phyloP scores from a whole-genome alignment of 495 filamentous ascomycete genomes.

The Aspergillus conjunctus region DNA sequence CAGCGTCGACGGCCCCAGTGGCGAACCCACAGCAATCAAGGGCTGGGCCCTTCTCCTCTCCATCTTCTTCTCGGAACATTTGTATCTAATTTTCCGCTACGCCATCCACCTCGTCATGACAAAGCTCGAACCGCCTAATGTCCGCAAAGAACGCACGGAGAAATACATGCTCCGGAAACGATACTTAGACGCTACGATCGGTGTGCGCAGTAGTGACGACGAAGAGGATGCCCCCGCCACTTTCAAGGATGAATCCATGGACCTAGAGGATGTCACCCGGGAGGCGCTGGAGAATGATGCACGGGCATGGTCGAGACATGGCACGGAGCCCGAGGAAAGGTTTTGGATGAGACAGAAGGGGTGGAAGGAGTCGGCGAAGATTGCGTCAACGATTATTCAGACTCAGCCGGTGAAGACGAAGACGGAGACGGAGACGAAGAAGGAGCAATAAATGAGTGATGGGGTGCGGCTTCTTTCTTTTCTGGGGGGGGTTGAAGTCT shows the following conservation, averaged over 20 bases:
- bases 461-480: not conserved
- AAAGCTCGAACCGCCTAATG: constrained; percentile 82
- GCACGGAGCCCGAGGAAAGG: constrained; percentile 56
- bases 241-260: constrained; percentile 13
- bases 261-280: constrained; percentile 42
- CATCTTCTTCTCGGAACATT: constrained; percentile 84
- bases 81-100: constrained; percentile 74
- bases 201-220: constrained; percentile 36
- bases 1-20: constrained; percentile 57
- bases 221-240: constrained; percentile 23
- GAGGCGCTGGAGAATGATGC: constrained; percentile 68
- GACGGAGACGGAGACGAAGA: constrained; percentile 52
- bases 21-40: constrained; percentile 62
- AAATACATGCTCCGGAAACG: constrained; percentile 72
- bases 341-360: constrained; percentile 73
- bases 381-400: constrained; percentile 60
- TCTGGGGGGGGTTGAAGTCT: too few species aligned
- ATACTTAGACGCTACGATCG: constrained; percentile 57
- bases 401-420: constrained; percentile 37
- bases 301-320: constrained; percentile 53
- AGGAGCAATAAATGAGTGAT: constrained; percentile 49
- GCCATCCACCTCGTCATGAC: constrained; percentile 67
- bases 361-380: constrained; percentile 59
- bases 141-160: constrained; percentile 78
- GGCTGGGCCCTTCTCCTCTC: constrained; percentile 82